A percentile compares a stretch with the other conserved stretches of the same genome.
phyloP scores from a whole-genome alignment of 2,329 filamentous ascomycete species.

The Colletotrichum viniferum region DNA sequence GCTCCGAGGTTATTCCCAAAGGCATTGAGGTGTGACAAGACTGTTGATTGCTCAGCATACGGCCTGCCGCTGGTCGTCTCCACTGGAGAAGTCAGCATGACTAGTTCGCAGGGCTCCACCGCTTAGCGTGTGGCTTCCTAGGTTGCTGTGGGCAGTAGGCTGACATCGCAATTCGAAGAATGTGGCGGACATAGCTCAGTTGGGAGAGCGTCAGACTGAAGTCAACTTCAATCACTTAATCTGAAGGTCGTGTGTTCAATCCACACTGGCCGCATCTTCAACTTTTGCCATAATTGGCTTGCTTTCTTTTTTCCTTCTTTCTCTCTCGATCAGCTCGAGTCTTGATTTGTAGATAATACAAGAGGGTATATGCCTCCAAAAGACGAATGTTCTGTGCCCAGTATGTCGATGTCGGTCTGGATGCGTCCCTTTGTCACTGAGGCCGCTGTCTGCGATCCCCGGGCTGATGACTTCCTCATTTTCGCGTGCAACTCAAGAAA shows the following conservation, averaged over 20 bases:
- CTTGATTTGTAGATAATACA: neutral
- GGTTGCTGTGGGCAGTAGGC: accelerated
- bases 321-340: neutral
- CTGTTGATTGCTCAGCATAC: neutral
- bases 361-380: neutral
- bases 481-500: neutral
- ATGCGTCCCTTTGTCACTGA: neutral
- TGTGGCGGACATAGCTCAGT: conserved; percentile 22
- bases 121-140: neutral
- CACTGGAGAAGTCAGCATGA: neutral
- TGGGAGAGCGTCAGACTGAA: conserved; percentile 23
- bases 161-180: neutral
- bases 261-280: conserved; percentile 21
- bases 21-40: neutral
- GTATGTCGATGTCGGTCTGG: neutral
- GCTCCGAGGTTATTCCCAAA: neutral
- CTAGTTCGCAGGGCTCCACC: neutral
- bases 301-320: neutral
- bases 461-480: neutral
- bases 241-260: conserved; percentile 23
- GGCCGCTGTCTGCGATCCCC: neutral
- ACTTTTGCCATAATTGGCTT: neutral
- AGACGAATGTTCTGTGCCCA: neutral
- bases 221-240: conserved; percentile 18
- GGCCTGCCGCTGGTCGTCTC: neutral